Evolutionary conservation across 2,329 filamentous ascomycete species (phyloP), one percentile per base, ranked within the genome.

Genomic region (Cercospora sp.): DNA sequence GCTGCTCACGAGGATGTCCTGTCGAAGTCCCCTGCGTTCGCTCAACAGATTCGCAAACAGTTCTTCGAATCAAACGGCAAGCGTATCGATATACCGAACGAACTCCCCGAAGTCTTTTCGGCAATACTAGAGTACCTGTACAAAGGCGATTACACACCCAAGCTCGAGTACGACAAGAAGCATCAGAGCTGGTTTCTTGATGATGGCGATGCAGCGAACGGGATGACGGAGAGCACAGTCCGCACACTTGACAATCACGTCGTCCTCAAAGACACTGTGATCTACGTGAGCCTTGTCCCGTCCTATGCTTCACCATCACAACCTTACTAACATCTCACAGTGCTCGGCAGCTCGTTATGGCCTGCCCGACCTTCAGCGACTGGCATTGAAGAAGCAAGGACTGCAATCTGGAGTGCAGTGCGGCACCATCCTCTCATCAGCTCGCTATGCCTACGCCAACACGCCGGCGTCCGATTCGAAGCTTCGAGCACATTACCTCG

Each of bases 391-490:
- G 66, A 97, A 97, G 82, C 94, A 97, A 80, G 93, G 93, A 61
- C 88, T 97, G 66, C 92, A 94, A 76, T 91, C 89, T 3, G 91
- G 91, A 63, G 92, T 96, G 65, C 90, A 93, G 75, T 93, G 91
- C 81, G 90, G 88, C 81, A 96, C 91, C 69, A 97, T 97, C 76
- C 84, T 97, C 24, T 85, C 91, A 0, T 95, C 91, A 58, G 94
- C 94, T n/a, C 89, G 93, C 62, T 97, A 91, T 76, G 93, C 93
- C 21, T 97, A 97, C 78, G 88, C 88, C 75, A 88, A 97, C 81
- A 97, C 94, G 0, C 92, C 93, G 3, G 92, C 97, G 77, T 91
- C 85, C 24, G 94, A 97, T 83, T 94, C 91, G n/a, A 94, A 94
- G 80, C 85, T 97, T 64, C 87, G 94, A 68, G 93, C 93, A 26